phyloP scores from a whole-genome alignment of 495 filamentous ascomycete species.

The Daldinia childiae region DNA sequence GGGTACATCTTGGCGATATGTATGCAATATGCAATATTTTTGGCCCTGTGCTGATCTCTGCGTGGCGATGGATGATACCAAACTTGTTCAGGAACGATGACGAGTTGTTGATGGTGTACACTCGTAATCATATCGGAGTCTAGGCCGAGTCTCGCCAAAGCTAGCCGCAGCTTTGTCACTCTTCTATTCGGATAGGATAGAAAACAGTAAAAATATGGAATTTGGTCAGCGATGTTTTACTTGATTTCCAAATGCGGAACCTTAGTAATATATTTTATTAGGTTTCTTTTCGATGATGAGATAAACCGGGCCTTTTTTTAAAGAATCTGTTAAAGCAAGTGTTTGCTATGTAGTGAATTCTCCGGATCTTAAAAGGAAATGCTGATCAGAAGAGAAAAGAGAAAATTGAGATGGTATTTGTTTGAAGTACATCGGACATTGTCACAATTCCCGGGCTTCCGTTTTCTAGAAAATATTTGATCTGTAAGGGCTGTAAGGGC shows the following conservation, averaged over 20 bases:
- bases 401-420: neutral
- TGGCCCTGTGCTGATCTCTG: constrained; percentile 37
- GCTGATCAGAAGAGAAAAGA: neutral
- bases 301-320: neutral
- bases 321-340: neutral
- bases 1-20: constrained; percentile 34
- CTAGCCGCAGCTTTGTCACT: constrained; percentile 9
- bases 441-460: neutral
- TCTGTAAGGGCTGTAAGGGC: constrained; percentile 21
- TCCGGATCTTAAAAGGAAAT: neutral
- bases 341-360: neutral
- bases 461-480: neutral
- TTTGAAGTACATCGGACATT: neutral
- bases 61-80: constrained; percentile 35
- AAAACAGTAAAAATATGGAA: constrained; percentile 6
- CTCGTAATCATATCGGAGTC: constrained; percentile 34
- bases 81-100: constrained; percentile 35
- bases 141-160: constrained; percentile 20
- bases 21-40: constrained; percentile 16
- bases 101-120: constrained; percentile 29
- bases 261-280: neutral
- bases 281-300: neutral
- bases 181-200: neutral
- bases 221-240: constrained; percentile 2
- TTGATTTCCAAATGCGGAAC: constrained; percentile 24